A percentile compares a stretch with the other conserved stretches of the same genome.
Conservation (phyloP, 179 eudicot species). For the Nepenthes alata region DNA sequence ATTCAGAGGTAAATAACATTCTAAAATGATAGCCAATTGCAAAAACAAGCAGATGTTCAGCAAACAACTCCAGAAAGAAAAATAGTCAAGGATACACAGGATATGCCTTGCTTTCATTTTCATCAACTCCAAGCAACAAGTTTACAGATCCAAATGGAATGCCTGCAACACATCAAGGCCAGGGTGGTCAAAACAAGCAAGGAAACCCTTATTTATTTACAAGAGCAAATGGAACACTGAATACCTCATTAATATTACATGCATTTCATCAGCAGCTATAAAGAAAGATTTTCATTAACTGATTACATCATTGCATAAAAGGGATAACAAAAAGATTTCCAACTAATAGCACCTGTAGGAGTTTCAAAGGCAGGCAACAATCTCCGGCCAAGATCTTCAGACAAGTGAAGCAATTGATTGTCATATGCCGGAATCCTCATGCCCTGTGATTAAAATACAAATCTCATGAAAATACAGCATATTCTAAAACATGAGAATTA, state of each 20-base stretch:
- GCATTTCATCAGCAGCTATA: too few relatives aligned
- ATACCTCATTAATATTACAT: too few relatives aligned
- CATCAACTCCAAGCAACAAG: slow-evolving; percentile 84
- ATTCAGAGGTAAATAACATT: slow-evolving; percentile 3
- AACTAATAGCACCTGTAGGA: slow-evolving; percentile 62
- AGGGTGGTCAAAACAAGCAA: slow-evolving; percentile 3
- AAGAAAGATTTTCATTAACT: too few relatives aligned
- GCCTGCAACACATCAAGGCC: slow-evolving; percentile 38
- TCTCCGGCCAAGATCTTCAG: slow-evolving; percentile 86
- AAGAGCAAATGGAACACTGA: neutral
- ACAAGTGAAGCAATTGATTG: slow-evolving; percentile 71
- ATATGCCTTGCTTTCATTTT: slow-evolving; percentile 84
- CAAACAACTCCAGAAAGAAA: slow-evolving; percentile 9
- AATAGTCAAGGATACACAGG: slow-evolving; percentile 13
- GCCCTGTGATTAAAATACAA: slow-evolving; percentile 41
- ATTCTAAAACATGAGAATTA: neutral
- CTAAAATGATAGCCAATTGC: neutral
- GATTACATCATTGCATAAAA: too few relatives aligned
- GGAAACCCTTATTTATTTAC: neutral
- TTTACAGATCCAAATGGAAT: slow-evolving; percentile 97
- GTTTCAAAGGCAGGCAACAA: slow-evolving; percentile 96
- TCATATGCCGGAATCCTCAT: slow-evolving; percentile 86
- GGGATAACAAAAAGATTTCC: too few relatives aligned
- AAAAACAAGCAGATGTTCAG: neutral
- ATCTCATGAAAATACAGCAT: slow-evolving; percentile 1